A percentile compares a stretch with the other conserved stretches of the same genome.
Conservation (phyloP, 192 early-diverging fungal species). For the Glomus cerebriforme region DNA sequence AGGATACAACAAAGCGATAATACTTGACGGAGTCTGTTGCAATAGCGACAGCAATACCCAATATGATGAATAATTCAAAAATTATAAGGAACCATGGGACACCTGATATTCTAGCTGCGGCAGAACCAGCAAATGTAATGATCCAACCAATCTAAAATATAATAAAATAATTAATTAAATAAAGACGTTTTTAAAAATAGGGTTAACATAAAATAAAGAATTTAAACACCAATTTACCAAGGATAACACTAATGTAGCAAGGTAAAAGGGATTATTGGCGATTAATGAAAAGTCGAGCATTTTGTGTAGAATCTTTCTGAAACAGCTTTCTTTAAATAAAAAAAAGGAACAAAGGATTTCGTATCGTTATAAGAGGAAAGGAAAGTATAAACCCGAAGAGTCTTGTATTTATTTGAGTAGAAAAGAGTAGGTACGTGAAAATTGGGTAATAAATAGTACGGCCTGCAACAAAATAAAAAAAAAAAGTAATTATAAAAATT, state of each 20-base stretch:
- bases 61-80: slow-evolving; percentile 46
- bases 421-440: neutral
- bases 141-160: slow-evolving; percentile 49
- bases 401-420: neutral
- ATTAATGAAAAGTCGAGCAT: slow-evolving; percentile 6
- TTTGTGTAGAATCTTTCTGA: neutral
- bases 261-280: slow-evolving; percentile 7
- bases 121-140: slow-evolving; percentile 45
- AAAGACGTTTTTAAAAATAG: neutral
- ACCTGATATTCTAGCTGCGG: slow-evolving; percentile 2
- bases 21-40: slow-evolving; percentile 35
- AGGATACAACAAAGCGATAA: slow-evolving; percentile 42
- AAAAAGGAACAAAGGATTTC: neutral
- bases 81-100: slow-evolving; percentile 46
- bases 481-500: neutral
- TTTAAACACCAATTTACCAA: neutral
- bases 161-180: neutral
- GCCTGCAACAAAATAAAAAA: neutral
- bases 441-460: neutral
- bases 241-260: slow-evolving; percentile 21
- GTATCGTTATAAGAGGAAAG: neutral
- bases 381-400: neutral
- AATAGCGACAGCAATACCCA: slow-evolving; percentile 36
- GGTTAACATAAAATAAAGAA: neutral
- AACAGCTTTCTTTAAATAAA: neutral